Base-by-base conservation (phyloP, 257 asterid species). In the Solanum etuberosum region DNA sequence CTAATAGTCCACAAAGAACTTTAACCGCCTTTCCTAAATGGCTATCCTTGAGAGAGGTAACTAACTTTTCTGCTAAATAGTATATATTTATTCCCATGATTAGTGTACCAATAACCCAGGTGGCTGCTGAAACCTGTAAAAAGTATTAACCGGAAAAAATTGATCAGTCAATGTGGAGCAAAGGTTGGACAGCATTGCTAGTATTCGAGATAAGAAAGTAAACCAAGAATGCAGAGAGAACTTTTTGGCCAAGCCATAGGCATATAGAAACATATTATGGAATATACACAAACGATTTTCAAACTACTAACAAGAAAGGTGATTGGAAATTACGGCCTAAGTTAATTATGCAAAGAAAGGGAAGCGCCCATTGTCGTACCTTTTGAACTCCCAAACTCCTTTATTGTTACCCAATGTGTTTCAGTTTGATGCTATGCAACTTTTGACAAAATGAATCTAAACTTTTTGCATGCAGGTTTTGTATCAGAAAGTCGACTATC, bases 11-110 rank as follows among this genome's bases (percentile, higher is more conserved):
- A 84, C 97, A 95, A 42, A 93, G 85, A 48, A 96, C 92, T 5
- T 83, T 88, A 43, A 90, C 91, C 0, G 87, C 93, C 2, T 88
- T 9, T 65, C 76, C 83, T 40, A 93, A 74, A 38, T 92, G 91
- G 91, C 96, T 93, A 14, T 90, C 89, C 11, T 90, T 92, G 85
- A 97, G 98, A 16, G 97, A 87, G 29, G 87, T 57, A 48, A 93
- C 93, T 88, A 95, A 84, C 88, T 89, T 94, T 29, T 93, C 96
- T 0, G 87, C 99, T 59, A 97, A 86, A 88, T 97, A 97, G 90
- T 92, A 94, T 86, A 94, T 88, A 74, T 97, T 97, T 85, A 97
- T 97, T 89, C 94, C 98, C 92, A 96, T 97, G 70, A 97, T 96
- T 11, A 97, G 88, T 63, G 95, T 91, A 68, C 99, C 92, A 27